Evolutionary conservation across 2,329 filamentous ascomycete species (phyloP).

Genomic region (Colletotrichum destructivum): DNA sequence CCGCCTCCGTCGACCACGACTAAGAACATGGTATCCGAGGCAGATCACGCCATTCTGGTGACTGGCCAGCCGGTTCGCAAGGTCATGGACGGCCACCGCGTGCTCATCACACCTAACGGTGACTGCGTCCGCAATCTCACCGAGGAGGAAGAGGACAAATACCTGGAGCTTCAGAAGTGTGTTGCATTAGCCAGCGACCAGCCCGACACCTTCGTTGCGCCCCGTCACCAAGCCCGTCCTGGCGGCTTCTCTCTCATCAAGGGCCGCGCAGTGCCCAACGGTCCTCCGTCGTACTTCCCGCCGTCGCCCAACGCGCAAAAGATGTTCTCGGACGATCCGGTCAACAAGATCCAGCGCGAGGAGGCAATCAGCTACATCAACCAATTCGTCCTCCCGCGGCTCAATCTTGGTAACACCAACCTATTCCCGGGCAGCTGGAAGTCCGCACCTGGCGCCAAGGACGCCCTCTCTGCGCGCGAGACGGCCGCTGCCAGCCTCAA

Average conservation of each 20-base stretch:
- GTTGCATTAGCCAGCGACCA: slow-evolving; percentile 66
- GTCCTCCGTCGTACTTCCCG: slow-evolving; percentile 74
- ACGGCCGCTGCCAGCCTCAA: slow-evolving; percentile 66
- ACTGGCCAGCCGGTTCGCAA: slow-evolving; percentile 73
- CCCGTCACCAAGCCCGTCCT: slow-evolving; percentile 67
- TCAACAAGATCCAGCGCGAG: slow-evolving; percentile 76
- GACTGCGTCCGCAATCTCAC: slow-evolving; percentile 82
- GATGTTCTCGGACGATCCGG: slow-evolving; percentile 65
- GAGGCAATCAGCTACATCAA: slow-evolving; percentile 79
- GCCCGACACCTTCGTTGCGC: slow-evolving; percentile 70
- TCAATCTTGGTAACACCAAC: slow-evolving; percentile 68
- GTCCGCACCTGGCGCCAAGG: slow-evolving; percentile 54
- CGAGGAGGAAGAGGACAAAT: slow-evolving; percentile 78
- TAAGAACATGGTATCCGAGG: slow-evolving; percentile 65
- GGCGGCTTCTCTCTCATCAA: slow-evolving; percentile 75
- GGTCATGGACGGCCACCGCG: slow-evolving; percentile 74
- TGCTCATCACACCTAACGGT: slow-evolving; percentile 82
- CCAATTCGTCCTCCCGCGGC: slow-evolving; percentile 75
- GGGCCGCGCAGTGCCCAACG: slow-evolving; percentile 76
- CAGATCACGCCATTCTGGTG: slow-evolving; percentile 70
- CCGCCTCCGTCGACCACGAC: slow-evolving; percentile 47
- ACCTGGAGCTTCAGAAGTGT: slow-evolving; percentile 76
- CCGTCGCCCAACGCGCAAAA: slow-evolving; percentile 59
- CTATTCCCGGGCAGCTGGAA: slow-evolving; percentile 52
- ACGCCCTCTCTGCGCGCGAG: slow-evolving; percentile 56